Base-by-base conservation (phyloP, 495 filamentous ascomycete genomes). In the Sporormia fimetaria region DNA sequence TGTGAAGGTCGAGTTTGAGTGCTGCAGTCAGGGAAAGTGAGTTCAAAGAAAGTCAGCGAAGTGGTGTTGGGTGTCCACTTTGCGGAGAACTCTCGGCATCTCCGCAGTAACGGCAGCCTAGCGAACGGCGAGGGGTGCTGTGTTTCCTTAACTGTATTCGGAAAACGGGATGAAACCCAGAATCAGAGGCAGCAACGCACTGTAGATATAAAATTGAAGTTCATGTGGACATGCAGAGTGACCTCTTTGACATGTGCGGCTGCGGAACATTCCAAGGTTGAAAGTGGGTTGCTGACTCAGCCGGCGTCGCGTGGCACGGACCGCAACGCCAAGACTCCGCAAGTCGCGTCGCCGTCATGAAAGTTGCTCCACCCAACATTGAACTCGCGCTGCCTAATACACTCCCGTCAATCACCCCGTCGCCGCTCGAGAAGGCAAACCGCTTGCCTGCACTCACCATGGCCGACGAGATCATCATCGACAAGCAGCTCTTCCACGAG, bases 401-500 rank as follows among this genome's bases (percentile, higher is more conserved):
- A 27, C 25, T 27, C 12, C 12, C 12, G 23, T 35, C 47, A 28
- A 49, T 33, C 42, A 17, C 34, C 28, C 31, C 17, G 12, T 24
- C 33, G n/a, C 33, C 40, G 7, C 21, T 35, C 22, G 22, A 35
- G 37, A 34, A 47, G 41, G 48, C 43, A 5, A 8, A 1, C 1
- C 10, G 14, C 21, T 2, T 21, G 12, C 21, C 31, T 22, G 26
- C 40, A 35, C 36, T 50, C 51, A 61, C 27, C 37, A 67, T 67
- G 64, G 62, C 56, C 21, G 64, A 67, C 56, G 78, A 84, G 57
- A 77, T 96, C 65, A 80, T 80, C 58, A 94, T 99, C 65, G 87
- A 96, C 67, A 83, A 80, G 63, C 76, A 75, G 58, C 66, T 74
- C 57, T 99, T 99, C 65, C 87, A 92, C 60, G 84, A 83, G 65